These are phyloP conservation scores for Trametes hirsuta DNA, from an alignment of 1,284 basidiomycete species.

Conservation along the genomic window DNA sequence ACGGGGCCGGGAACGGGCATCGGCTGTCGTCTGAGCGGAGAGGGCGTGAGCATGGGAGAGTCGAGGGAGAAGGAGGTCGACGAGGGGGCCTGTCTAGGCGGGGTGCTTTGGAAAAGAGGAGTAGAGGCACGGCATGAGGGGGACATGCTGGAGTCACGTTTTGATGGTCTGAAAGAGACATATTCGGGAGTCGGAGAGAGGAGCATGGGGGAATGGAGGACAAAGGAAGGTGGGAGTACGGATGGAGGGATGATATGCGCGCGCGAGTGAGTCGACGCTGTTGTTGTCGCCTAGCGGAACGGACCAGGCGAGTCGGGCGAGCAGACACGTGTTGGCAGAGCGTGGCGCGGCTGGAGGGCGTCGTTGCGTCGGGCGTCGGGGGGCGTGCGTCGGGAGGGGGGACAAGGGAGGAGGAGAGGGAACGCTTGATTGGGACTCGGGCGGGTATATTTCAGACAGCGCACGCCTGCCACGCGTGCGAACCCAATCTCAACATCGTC, in stretches of 20 bases:
- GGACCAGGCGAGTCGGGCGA: not conserved
- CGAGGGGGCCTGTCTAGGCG: conserved; percentile 33
- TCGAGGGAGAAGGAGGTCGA: conserved; percentile 42
- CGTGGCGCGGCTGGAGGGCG: not conserved
- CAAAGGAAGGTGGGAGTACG: conserved; percentile 32
- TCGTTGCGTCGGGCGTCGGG: not conserved
- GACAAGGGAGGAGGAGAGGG: not conserved
- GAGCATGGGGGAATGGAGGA: conserved; percentile 39
- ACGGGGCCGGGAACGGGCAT: conserved; percentile 35
- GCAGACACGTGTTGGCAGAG: not conserved
- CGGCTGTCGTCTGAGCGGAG: conserved; percentile 49
- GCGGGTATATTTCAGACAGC: conserved; percentile 2
- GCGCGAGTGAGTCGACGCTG: not conserved
- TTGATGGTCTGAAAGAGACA: conserved; percentile 38
- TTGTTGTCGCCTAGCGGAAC: no score
- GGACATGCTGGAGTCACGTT: conserved; percentile 47
- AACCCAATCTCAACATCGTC: conserved; percentile 27
- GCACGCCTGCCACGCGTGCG: conserved; percentile 10
- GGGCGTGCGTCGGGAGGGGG: not conserved
- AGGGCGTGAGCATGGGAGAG: conserved; percentile 64
- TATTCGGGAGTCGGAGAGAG: conserved; percentile 41
- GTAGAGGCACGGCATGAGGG: conserved; percentile 45
- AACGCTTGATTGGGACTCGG: not conserved
- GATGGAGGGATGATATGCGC: conserved; percentile 11
- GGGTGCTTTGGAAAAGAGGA: conserved; percentile 43